These are phyloP conservation scores for Porcisia hertigi DNA, from an alignment of 208 protist genomes.

Conservation along the genomic window DNA sequence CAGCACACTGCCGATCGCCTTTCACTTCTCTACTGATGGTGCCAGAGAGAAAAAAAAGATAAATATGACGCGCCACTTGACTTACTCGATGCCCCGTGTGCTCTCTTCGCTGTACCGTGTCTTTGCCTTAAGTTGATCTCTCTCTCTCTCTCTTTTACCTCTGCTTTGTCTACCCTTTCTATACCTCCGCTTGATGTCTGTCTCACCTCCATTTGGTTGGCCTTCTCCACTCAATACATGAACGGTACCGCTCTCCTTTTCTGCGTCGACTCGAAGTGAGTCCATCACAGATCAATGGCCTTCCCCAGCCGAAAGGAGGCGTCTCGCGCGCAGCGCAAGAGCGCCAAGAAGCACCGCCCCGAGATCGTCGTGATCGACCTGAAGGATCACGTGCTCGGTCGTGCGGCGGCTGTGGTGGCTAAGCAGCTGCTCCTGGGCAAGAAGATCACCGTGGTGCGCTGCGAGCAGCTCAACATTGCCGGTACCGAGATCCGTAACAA, in stretches of 20 bases:
- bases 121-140: not conserved
- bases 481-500: conserved; percentile 98
- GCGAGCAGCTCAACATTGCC: conserved; percentile 96
- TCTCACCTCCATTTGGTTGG: not conserved
- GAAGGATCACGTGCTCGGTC: conserved; percentile 97
- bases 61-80: not conserved
- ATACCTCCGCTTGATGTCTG: not conserved
- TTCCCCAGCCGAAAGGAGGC: conserved; percentile 68
- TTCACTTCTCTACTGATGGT: not conserved
- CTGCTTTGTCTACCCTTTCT: no score
- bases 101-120: not conserved
- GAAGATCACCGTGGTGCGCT: conserved; percentile 96
- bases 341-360: conserved; percentile 78
- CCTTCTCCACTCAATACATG: no score
- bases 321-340: conserved; percentile 70
- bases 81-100: not conserved
- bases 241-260: not conserved
- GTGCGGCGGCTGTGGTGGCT: conserved; percentile 96
- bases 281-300: conserved; percentile 16
- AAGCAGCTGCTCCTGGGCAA: conserved; percentile 98
- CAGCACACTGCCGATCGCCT: not conserved
- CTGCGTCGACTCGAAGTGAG: not conserved
- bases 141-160: not conserved
- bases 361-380: conserved; percentile 96
- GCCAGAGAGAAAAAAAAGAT: not conserved